Evolutionary conservation across 345 rosid genomes (phyloP), one percentile per base, ranked within the genome.

Genomic region (Corchorus capsularis): DNA sequence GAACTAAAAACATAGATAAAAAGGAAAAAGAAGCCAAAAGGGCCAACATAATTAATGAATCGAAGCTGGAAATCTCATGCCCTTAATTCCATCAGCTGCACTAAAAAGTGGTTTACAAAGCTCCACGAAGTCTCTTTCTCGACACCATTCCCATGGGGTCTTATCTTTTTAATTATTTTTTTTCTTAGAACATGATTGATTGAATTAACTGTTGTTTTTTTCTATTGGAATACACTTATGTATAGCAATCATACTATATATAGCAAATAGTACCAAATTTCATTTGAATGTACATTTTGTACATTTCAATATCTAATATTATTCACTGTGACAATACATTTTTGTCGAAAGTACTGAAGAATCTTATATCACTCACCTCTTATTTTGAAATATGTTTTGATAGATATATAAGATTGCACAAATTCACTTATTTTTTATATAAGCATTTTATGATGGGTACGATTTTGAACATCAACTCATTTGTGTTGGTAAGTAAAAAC

Each of bases 91-190:
- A n/a, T 20, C 60, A 6, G 20, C 8, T 56, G 61, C 61, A 27
- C 1, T 8, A n/a, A 19, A 53, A 43, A 39, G 76, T 17, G 71
- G 78, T 49, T 69, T 8, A 12, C 11, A 41, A 16, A 73, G 39
- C 22, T 50, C 71, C 81, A 41, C 75, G 41, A 52, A 60, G 62
- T 32, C 65, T 63, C 55, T 7, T 66, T 45, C 54, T 69, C 6
- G 22, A 32, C 78, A 56, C 67, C 78, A 76, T 67, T 13, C 17
- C 22, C 12, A 41, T 50, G 20, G 45, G 27, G 7, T 45, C 53
- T 4, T 43, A 16, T 10, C 45, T 53, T 1, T 45, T 37, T 8
- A 19, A 8, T 17, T 39, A 17, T 6, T 63, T 34, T 41, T 61
- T 6, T 60, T 60, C 64, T 13, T 32, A 17, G 3, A 32, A 14